Evolutionary conservation across 305 asterid genomes (phyloP).

Genomic region (Fraxinus platypoda): DNA sequence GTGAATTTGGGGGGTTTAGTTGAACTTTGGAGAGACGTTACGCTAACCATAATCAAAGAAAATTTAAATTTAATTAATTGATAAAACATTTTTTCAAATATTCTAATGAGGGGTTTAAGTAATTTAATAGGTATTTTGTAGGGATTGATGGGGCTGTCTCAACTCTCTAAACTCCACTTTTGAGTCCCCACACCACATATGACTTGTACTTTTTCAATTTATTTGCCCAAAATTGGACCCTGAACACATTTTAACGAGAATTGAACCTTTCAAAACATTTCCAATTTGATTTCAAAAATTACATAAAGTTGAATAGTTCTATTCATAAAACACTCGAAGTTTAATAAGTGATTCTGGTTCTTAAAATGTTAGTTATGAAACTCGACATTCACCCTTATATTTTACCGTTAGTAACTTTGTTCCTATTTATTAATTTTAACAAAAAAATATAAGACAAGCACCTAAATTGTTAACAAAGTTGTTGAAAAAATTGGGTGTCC

Average conservation of each 20-base stretch:
- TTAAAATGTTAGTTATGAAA: no score
- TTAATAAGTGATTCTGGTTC: background rate
- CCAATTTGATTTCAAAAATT: background rate
- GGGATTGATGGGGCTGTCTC: conserved; percentile 21
- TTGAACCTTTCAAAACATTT: background rate
- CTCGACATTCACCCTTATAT: no score
- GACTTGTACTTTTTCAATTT: background rate
- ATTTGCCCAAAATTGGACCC: background rate
- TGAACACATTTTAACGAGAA: no score
- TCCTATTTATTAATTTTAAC: no score
- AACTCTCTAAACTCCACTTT: conserved; percentile 7
- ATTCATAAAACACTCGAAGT: background rate
- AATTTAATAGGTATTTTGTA: conserved; percentile 3
- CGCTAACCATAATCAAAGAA: conserved; percentile 35
- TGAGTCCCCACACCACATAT: background rate
- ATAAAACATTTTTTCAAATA: conserved; percentile 17
- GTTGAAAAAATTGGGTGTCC: background rate
- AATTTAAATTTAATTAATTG: background rate
- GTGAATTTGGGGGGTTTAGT: conserved; percentile 50
- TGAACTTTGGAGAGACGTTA: conserved; percentile 59
- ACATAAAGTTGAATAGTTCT: background rate
- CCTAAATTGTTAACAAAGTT: background rate
- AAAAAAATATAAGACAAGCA: background rate
- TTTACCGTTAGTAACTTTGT: no score
- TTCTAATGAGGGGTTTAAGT: conserved; percentile 5